Base-by-base conservation (phyloP, 2,329 filamentous ascomycete genomes). In the Kalaharituber pfeilii region DNA sequence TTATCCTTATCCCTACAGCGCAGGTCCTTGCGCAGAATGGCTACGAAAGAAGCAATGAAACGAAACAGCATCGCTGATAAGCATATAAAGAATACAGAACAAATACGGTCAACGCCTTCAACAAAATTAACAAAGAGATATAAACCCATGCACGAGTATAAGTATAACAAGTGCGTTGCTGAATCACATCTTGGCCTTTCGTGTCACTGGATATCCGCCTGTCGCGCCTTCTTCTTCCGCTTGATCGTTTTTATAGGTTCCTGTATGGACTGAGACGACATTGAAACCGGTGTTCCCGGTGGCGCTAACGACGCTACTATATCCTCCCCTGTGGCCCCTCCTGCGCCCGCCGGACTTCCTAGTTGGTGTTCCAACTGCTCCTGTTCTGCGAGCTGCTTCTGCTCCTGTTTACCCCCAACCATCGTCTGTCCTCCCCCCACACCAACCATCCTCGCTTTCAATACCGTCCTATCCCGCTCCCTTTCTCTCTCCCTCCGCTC, bases 391-490 rank as follows among this genome's bases (percentile, higher is more conserved):
- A n/a, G n/a, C n/a, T n/a, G n/a, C n/a, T n/a, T n/a, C n/a, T n/a
- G n/a, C n/a, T n/a, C n/a, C n/a, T n/a, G n/a, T n/a, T n/a, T n/a
- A 15, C 5, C 42, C 5, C 5, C 42, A 15, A 25, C 42, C 42
- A 5, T 2, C 42, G 13, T 22, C 42, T 24, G n/a, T 22, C 42
- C 42, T 2, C 11, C 6, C 42, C 5, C 6, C 42, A 22, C 42
- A 13, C 42, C 42, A 20, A 47, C 42, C n/a, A 47, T 25, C 42
- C 42, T 47, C 42, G 42, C 42, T 22, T 22, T 20, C 42, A 47
- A 47, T 5, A 47, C 42, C 42, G 42, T 47, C 42, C 42, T 47
- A 20, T 47, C 42, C 42, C 42, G 18, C 42, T 47, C 42, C 42
- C 42, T 7, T 13, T 22, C 42, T 22, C 42, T 7, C 42, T 47